A percentile compares a stretch with the other conserved stretches of the same genome.
Evolutionary conservation across 2,329 filamentous ascomycete species (phyloP).

Genomic region (Aspergillus quadricinctus): DNA sequence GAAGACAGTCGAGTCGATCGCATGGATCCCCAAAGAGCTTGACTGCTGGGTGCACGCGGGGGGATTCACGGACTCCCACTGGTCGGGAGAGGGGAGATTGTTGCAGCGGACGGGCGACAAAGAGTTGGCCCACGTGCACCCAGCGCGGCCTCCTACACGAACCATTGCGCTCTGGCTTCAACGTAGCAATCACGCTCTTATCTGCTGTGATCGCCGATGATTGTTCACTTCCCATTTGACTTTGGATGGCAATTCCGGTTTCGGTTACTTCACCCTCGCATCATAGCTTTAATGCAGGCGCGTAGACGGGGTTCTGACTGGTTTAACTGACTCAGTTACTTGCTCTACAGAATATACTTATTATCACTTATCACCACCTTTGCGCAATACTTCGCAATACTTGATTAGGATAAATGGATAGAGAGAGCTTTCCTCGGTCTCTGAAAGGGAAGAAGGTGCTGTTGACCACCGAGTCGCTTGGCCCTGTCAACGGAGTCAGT

Average conservation of each 20-base stretch:
- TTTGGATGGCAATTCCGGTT: neutral
- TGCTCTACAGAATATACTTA: neutral
- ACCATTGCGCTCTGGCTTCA: neutral
- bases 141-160: conserved; percentile 1
- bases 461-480: conserved; percentile 67
- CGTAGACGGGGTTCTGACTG: too few relatives aligned
- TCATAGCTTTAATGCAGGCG: neutral
- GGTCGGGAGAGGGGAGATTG: neutral
- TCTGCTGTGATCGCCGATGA: neutral
- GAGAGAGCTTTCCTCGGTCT: conserved; percentile 36
- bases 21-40: conserved; percentile 3
- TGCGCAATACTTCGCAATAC: neutral
- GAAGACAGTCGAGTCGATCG: neutral
- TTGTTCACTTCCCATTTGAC: neutral
- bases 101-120: neutral
- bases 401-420: neutral
- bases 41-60: conserved; percentile 9
- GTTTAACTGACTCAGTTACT: too few relatives aligned
- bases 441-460: conserved; percentile 61
- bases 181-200: neutral
- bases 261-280: neutral
- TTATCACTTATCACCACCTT: neutral
- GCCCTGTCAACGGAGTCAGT: conserved; percentile 69
- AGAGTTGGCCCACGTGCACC: conserved; percentile 7
- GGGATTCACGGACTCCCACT: conserved; percentile 3